Base-by-base conservation (phyloP, 169 alveolate genomes). In the Plasmodium ovale region DNA sequence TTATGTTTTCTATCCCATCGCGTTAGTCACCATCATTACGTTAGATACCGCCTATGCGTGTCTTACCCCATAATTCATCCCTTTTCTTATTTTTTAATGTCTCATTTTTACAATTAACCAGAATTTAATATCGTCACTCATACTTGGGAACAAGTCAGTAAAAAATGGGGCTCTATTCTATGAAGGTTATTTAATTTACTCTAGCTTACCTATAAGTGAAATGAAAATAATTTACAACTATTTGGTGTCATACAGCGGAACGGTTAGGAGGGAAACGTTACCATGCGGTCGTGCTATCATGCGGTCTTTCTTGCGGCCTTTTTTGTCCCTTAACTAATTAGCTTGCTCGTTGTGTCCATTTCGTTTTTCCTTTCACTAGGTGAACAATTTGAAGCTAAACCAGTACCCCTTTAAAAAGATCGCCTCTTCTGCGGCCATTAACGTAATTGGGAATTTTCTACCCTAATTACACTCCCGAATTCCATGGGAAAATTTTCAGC, bases 391-490 rank as follows among this genome's bases (percentile, higher is more conserved):
- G 35, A 79, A 79, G 53, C 29, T 79, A 39, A 64, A 19, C 14
- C 82, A 79, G 16, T 44, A 31, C 42, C 89, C 89, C 10, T 79
- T 79, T 79, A 64, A 54, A 47, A 79, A 79, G 31, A 79, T 79
- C 27, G 89, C 89, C 2, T 79, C 89, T 35, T 64, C 89, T 3
- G 89, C 89, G 7, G 89, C 89, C 25, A 64, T 67, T 16, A 79
- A 79, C 31, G 89, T 77, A 77, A 77, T 23, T 71, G 21, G n/a
- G 35, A 27, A 21, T 39, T 39, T 25, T 67, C 9, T 9, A 37
- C 19, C n/a, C n/a, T n/a, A n/a, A n/a, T n/a, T n/a, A n/a, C n/a
- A n/a, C n/a, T n/a, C n/a, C n/a, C n/a, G n/a, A n/a, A n/a, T n/a
- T n/a, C n/a, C n/a, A n/a, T n/a, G n/a, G n/a, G n/a, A n/a, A n/a